phyloP scores from a whole-genome alignment of 495 filamentous ascomycete species.

The Trichodelitschia bisporula region DNA sequence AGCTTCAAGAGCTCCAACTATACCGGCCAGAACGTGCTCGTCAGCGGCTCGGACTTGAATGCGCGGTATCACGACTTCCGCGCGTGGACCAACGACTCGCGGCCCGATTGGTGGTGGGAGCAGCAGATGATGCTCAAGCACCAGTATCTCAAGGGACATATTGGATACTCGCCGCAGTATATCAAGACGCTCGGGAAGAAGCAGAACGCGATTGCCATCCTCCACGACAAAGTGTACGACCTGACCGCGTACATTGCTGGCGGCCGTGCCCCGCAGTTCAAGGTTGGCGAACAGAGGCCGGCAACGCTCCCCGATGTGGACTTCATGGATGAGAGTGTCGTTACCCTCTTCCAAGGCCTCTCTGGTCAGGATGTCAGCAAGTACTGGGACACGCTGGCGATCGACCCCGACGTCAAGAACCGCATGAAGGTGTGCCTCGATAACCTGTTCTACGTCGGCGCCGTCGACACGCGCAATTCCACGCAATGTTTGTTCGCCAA shows the following conservation, averaged over 20 bases:
- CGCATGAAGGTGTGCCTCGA: conserved; percentile 72
- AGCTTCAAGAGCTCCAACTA: conserved; percentile 62
- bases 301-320: conserved; percentile 29
- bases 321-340: conserved; percentile 61
- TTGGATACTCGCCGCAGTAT: conserved; percentile 65
- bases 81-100: conserved; percentile 50
- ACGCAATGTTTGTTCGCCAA: conserved; percentile 63
- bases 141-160: conserved; percentile 66
- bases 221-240: conserved; percentile 70
- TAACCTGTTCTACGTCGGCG: conserved; percentile 87
- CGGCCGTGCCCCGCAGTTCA: conserved; percentile 37
- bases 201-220: conserved; percentile 44
- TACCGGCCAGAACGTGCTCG: conserved; percentile 32
- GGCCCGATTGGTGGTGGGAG: conserved; percentile 78
- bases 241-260: conserved; percentile 65
- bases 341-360: conserved; percentile 49
- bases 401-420: conserved; percentile 26
- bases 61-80: conserved; percentile 83
- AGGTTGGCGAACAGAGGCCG: conserved; percentile 22
- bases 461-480: conserved; percentile 80
- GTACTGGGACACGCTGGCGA: conserved; percentile 44
- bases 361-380: conserved; percentile 63
- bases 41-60: conserved; percentile 46
- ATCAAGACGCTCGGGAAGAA: conserved; percentile 42
- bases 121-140: conserved; percentile 50